Evolutionary conservation across 2,329 filamentous ascomycete species (phyloP).

Genomic region (Beauveria pseudobassiana): DNA sequence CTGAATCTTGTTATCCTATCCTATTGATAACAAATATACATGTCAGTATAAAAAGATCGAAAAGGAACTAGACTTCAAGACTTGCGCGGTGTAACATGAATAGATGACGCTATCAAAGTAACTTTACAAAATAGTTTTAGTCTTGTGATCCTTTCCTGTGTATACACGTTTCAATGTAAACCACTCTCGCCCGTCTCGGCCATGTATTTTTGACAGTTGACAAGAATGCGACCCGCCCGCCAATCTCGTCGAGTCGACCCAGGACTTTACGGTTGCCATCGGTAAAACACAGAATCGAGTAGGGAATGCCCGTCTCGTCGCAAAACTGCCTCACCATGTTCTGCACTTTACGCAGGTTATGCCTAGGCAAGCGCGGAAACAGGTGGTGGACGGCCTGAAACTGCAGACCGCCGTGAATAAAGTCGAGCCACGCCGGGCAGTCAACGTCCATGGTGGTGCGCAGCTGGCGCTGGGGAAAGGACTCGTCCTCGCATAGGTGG

Average conservation of each 20-base stretch:
- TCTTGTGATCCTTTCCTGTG: too few species aligned
- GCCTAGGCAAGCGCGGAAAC: slow-evolving; percentile 59
- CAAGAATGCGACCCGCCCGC: slow-evolving; percentile 53
- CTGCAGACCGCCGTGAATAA: slow-evolving; percentile 63
- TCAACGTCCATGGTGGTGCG: slow-evolving; percentile 69
- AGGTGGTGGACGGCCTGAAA: slow-evolving; percentile 67
- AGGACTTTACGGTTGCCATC: slow-evolving; percentile 52
- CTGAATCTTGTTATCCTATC: background rate
- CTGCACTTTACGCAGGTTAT: slow-evolving; percentile 58
- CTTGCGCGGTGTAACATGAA: background rate
- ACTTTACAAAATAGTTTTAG: too few species aligned
- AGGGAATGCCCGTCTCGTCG: slow-evolving; percentile 55
- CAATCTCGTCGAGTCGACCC: slow-evolving; percentile 46
- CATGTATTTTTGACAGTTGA: slow-evolving; percentile 48
- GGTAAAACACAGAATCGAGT: slow-evolving; percentile 52
- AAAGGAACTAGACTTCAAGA: too few species aligned
- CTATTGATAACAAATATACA: background rate
- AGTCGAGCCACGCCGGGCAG: slow-evolving; percentile 65
- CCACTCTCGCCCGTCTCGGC: slow-evolving; percentile 39
- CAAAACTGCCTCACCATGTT: slow-evolving; percentile 55
- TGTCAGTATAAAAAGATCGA: background rate
- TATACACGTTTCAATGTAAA: slow-evolving; percentile 19
- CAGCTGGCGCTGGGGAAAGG: slow-evolving; percentile 61
- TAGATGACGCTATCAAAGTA: background rate
- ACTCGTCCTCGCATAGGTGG: slow-evolving; percentile 56